Evolutionary conservation across 306 rosid genomes (phyloP), one percentile per base, ranked within the genome.

Genomic region (Acacia confusa): DNA sequence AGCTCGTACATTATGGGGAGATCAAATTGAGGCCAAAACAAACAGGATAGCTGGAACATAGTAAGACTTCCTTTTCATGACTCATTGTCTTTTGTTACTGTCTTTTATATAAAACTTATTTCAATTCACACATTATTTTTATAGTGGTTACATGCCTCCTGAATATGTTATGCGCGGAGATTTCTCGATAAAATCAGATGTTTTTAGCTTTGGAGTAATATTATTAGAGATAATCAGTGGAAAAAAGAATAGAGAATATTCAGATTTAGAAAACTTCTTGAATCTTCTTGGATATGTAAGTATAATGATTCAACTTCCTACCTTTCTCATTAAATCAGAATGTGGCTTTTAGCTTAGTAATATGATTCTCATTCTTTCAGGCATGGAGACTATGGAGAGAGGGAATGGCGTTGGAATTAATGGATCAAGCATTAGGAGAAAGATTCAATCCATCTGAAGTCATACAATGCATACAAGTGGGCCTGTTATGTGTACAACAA

Each of bases 11-110:
- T 79, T 79, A 34, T 17, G 67, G 32, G 81, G 77, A 41, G 86
- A 84, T 79, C 81, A 84, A 74, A 9, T 30, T 24, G 78, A 67
- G 44, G 77, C 38, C n/a, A 83, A 78, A 44, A 83, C 86, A 17
- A 72, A 12, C 10, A 74, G 38, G 22, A 8, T 84, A 40, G 77
- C 65, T 5, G 78, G 86, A 67, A 84, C 86, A n/a, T 74, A 84
- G 86, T 84, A 74, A 44, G 83, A 4, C 32, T 52, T 4, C 36
- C 7, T 22, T 68, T 53, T 16, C 44, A 9, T 64, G 30, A 3
- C 27, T 30, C 1, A 27, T 64, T 20, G 6, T 43, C 32, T 7
- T 61, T 13, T 58, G n/a, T 40, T 27, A 40, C 9, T 44, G 0
- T 57, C n/a, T 61, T 61, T 22, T 24, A 38, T 24, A 48, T 22